phyloP scores from a whole-genome alignment of 257 asterid species.

The Oldenlandia corymbosa region DNA sequence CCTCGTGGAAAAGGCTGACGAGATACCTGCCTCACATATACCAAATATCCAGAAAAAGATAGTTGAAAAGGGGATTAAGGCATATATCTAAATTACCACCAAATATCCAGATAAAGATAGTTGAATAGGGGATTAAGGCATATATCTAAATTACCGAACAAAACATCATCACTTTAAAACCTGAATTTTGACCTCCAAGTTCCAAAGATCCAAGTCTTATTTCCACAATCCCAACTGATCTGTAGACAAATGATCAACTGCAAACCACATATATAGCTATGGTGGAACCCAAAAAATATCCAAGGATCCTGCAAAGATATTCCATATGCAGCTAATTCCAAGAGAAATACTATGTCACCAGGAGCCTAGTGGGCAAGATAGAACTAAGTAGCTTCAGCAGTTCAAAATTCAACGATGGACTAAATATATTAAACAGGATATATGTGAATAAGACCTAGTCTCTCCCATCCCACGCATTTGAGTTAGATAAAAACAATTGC shows the following conservation, averaged over 20 bases:
- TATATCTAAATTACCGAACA: slow-evolving; percentile 22
- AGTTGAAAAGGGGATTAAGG: slow-evolving; percentile 22
- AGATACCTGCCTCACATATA: slow-evolving; percentile 48
- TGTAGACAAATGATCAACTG: slow-evolving; percentile 16
- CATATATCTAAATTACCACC: slow-evolving; percentile 27
- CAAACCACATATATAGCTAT: slow-evolving; percentile 11
- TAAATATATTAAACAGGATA: neutral
- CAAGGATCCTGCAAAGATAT: slow-evolving; percentile 23
- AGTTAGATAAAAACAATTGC: neutral
- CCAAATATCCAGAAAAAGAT: slow-evolving; percentile 34
- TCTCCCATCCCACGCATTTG: neutral
- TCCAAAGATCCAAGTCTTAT: slow-evolving; percentile 17
- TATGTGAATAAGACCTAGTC: neutral
- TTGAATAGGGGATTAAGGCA: slow-evolving; percentile 21
- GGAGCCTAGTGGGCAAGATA: neutral
- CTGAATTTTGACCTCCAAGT: slow-evolving; percentile 2
- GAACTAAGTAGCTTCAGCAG: neutral
- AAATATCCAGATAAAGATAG: slow-evolving; percentile 34
- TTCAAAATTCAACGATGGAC: neutral
- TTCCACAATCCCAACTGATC: slow-evolving; percentile 21
- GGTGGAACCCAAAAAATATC: neutral
- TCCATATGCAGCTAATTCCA: slow-evolving; percentile 1
- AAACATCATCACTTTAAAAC: slow-evolving; percentile 6
- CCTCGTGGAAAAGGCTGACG: slow-evolving; percentile 38
- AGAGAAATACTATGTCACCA: neutral